Conservation (phyloP, 2,329 filamentous ascomycete genomes). For the Aspergillus ochraceus region DNA sequence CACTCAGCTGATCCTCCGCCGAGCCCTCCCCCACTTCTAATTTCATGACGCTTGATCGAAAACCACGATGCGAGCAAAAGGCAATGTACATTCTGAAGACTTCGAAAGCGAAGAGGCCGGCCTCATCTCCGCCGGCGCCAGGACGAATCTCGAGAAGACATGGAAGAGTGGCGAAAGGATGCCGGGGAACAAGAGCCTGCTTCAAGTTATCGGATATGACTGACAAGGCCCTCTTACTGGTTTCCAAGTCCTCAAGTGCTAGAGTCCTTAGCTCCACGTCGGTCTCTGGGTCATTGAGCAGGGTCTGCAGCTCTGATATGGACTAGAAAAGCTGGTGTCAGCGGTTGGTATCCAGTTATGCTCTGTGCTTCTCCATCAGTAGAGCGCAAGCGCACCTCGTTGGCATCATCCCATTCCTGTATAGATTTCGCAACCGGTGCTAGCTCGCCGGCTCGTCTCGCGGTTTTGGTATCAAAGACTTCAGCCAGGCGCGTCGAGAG, state of each 20-base stretch:
- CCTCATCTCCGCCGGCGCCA: conserved; percentile 88
- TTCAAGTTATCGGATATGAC: conserved; percentile 68
- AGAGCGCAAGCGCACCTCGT: conserved; percentile 48
- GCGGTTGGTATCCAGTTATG: neutral
- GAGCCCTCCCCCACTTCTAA: conserved; percentile 72
- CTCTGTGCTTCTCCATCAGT: neutral
- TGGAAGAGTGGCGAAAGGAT: conserved; percentile 86
- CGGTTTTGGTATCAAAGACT: conserved; percentile 56
- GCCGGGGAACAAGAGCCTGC: conserved; percentile 75
- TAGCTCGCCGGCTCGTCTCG: conserved; percentile 60
- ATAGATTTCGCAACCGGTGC: conserved; percentile 53
- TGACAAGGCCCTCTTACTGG: conserved; percentile 63
- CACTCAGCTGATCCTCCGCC: conserved; percentile 70
- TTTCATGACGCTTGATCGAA: conserved; percentile 70
- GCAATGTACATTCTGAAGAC: conserved; percentile 86
- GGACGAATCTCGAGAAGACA: conserved; percentile 91
- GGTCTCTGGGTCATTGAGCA: conserved; percentile 68
- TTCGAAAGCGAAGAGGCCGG: conserved; percentile 83
- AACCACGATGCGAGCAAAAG: conserved; percentile 70
- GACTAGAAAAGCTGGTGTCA: conserved; percentile 38
- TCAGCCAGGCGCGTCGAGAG: conserved; percentile 54
- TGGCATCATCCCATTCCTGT: conserved; percentile 58
- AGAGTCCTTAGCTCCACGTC: conserved; percentile 61
- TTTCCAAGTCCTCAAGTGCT: conserved; percentile 68
- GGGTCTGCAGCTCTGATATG: conserved; percentile 67